Percentiles rank a stretch among this genome's conserved stretches.
Conservation (phyloP, 2,329 filamentous ascomycete species). For the Botryotinia narcissicola region DNA sequence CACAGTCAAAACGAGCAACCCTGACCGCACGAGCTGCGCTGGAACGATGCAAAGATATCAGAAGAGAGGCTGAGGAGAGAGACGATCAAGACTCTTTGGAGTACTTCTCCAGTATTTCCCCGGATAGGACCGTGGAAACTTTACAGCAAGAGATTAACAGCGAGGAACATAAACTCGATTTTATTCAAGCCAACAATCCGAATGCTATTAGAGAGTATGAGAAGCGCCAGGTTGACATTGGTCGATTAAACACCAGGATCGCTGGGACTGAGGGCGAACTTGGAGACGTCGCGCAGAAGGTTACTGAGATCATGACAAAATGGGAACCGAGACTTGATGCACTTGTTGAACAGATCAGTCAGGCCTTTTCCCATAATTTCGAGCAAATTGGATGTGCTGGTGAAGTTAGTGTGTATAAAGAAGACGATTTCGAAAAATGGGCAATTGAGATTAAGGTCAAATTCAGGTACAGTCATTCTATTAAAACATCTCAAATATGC, state of each 20-base stretch:
- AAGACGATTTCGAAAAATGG: conserved; percentile 92
- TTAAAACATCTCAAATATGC: neutral
- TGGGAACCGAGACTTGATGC: conserved; percentile 86
- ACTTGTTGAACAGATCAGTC: conserved; percentile 77
- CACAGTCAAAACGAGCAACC: conserved; percentile 42
- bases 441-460: conserved; percentile 91
- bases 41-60: conserved; percentile 40
- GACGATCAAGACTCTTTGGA: conserved; percentile 40
- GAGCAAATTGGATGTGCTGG: conserved; percentile 91
- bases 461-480: conserved; percentile 66
- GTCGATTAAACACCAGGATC: conserved; percentile 59
- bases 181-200: conserved; percentile 76
- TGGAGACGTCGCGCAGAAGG: conserved; percentile 53
- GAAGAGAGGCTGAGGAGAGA: conserved; percentile 41
- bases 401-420: conserved; percentile 84
- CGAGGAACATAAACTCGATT: conserved; percentile 71
- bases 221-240: conserved; percentile 67
- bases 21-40: conserved; percentile 42
- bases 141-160: conserved; percentile 72
- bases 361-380: conserved; percentile 91
- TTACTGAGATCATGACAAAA: conserved; percentile 61
- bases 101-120: conserved; percentile 45
- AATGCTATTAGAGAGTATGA: conserved; percentile 76
- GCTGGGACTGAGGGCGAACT: conserved; percentile 55
- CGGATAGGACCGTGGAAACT: conserved; percentile 56